phyloP scores from a whole-genome alignment of 306 rosid genomes.

The Elaeagnus macrophylla region DNA sequence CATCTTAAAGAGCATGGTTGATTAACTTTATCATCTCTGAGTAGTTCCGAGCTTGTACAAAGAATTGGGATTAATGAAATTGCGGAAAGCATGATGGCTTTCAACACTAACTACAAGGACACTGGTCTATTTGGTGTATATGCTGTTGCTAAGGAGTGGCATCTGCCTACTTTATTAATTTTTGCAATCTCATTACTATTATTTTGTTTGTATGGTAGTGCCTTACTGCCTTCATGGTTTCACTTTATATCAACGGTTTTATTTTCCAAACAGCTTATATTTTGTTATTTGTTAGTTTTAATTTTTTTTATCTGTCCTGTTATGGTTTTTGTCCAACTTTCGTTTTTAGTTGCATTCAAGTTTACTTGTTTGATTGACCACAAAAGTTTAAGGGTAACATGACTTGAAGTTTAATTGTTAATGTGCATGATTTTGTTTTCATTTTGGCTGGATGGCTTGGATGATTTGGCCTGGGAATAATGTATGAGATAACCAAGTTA shows the following conservation, averaged over 20 bases:
- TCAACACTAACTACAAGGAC: conserved; percentile 90
- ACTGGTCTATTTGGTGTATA: conserved; percentile 82
- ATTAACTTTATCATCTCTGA: conserved; percentile 12
- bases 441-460: conserved; percentile 61
- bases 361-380: too few species aligned
- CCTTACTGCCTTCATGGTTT: too few species aligned
- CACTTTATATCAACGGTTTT: too few species aligned
- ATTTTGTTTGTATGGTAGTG: too few species aligned
- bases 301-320: too few species aligned
- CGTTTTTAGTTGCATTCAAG: too few species aligned
- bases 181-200: background rate
- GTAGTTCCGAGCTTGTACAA: conserved; percentile 76
- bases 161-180: background rate
- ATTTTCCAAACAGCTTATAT: too few species aligned
- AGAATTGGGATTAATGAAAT: conserved; percentile 67
- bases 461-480: conserved; percentile 76
- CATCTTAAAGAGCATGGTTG: conserved; percentile 4
- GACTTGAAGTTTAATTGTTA: background rate
- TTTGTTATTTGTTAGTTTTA: too few species aligned
- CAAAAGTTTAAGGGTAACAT: too few species aligned
- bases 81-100: conserved; percentile 89
- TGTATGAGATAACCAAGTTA: conserved; percentile 76
- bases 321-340: too few species aligned
- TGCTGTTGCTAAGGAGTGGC: conserved; percentile 73
- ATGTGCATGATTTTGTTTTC: conserved; percentile 1